Percentiles rank a stretch among this genome's conserved stretches.
phyloP scores from a whole-genome alignment of 2,329 filamentous ascomycete species.

The Emergomyces orientalis region DNA sequence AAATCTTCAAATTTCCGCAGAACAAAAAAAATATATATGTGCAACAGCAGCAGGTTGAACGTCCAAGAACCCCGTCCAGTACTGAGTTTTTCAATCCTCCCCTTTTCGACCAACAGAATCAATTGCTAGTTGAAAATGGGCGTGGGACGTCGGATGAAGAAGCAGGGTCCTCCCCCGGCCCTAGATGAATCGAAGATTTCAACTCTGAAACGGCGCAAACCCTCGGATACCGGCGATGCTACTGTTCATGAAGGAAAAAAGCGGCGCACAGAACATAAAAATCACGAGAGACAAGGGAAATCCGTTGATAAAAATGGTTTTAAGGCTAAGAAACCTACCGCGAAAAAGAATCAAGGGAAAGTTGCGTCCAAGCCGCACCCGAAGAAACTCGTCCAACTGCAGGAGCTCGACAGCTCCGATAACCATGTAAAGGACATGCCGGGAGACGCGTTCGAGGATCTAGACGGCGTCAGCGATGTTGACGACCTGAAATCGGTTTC shows the following conservation, averaged over 20 bases:
- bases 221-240: constrained; percentile 54
- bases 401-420: constrained; percentile 28
- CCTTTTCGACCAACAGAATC: constrained; percentile 13
- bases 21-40: not conserved
- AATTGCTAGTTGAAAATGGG: constrained; percentile 55
- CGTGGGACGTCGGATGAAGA: constrained; percentile 84
- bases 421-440: constrained; percentile 32
- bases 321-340: constrained; percentile 31
- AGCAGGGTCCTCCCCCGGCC: constrained; percentile 77
- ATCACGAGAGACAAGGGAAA: constrained; percentile 44
- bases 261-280: constrained; percentile 12
- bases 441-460: constrained; percentile 41
- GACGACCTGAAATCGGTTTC: constrained; percentile 48
- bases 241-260: constrained; percentile 12
- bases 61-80: not conserved
- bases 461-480: constrained; percentile 32
- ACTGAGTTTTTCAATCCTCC: not conserved
- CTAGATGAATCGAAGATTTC: constrained; percentile 62
- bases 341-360: constrained; percentile 23
- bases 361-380: constrained; percentile 14
- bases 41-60: not conserved
- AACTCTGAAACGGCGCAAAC: constrained; percentile 69
- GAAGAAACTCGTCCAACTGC: constrained; percentile 30
- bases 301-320: constrained; percentile 20
- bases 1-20: not conserved